phyloP scores from a whole-genome alignment of 1,284 basidiomycete species.

The Mycosarcoma mackinlayi region DNA sequence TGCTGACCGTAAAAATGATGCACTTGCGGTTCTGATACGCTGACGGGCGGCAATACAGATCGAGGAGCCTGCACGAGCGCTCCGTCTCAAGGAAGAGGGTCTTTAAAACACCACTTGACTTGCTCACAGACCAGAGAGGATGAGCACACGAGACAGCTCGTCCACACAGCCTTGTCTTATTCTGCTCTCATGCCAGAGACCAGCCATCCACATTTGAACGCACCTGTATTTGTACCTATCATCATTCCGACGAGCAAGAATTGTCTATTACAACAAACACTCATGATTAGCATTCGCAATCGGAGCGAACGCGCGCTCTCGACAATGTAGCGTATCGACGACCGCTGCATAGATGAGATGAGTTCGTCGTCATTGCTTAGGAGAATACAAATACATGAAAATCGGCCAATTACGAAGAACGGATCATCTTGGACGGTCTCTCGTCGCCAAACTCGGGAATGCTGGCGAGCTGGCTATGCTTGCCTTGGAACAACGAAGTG shows the following conservation, averaged over 20 bases:
- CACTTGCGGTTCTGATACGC: not conserved
- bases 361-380: not conserved
- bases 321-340: too few species aligned
- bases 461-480: slow-evolving; percentile 33
- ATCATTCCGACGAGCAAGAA: not conserved
- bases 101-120: slow-evolving; percentile 8
- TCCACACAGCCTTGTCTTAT: not conserved
- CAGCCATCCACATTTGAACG: not conserved
- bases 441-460: slow-evolving; percentile 44
- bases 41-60: slow-evolving; percentile 11
- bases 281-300: too few species aligned
- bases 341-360: not conserved
- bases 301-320: too few species aligned
- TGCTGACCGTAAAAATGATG: not conserved
- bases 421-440: slow-evolving; percentile 32
- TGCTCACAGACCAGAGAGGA: too few species aligned
- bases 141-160: too few species aligned
- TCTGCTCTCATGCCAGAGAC: not conserved
- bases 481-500: slow-evolving; percentile 48
- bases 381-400: slow-evolving; percentile 29
- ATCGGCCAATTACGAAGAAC: slow-evolving; percentile 1
- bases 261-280: too few species aligned
- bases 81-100: slow-evolving; percentile 49
- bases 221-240: slow-evolving; percentile 5
- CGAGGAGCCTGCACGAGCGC: slow-evolving; percentile 45